Evolutionary conservation across 805 yeast species (phyloP).

Genomic region (Sugiyamaella floridensis): DNA sequence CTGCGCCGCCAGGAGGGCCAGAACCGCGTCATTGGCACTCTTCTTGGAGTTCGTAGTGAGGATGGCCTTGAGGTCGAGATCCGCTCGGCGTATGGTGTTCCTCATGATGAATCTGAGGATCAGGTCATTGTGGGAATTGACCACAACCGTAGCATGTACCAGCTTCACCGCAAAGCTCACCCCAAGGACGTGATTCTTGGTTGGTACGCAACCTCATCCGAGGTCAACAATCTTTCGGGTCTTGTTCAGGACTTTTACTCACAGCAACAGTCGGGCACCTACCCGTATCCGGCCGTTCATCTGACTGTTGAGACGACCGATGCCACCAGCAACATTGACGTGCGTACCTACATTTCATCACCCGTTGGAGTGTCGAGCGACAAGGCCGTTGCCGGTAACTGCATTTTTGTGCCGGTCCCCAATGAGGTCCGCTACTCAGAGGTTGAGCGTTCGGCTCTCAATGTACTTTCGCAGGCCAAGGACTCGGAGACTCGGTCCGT

Average conservation of each 20-base stretch:
- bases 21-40: constrained; percentile 68
- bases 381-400: constrained; percentile 33
- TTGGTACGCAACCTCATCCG: constrained; percentile 61
- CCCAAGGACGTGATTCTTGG: constrained; percentile 76
- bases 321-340: constrained; percentile 38
- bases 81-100: constrained; percentile 72
- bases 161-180: constrained; percentile 66
- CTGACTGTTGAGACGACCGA: constrained; percentile 59
- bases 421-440: constrained; percentile 51
- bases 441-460: constrained; percentile 42
- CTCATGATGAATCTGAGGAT: constrained; percentile 68
- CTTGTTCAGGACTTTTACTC: constrained; percentile 77
- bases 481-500: constrained; percentile 28
- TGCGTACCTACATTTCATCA: constrained; percentile 68
- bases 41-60: constrained; percentile 74
- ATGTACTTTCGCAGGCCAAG: constrained; percentile 31
- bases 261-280: constrained; percentile 61
- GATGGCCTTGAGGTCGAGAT: constrained; percentile 72
- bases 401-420: constrained; percentile 72
- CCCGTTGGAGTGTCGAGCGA: constrained; percentile 52
- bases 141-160: constrained; percentile 62
- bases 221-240: constrained; percentile 64
- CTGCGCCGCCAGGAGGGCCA: constrained; percentile 49
- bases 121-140: constrained; percentile 72
- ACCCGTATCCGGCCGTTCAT: constrained; percentile 72